Evolutionary conservation across 306 rosid genomes (phyloP), one percentile per base, ranked within the genome.

Genomic region (Cicer chorassanicum): DNA sequence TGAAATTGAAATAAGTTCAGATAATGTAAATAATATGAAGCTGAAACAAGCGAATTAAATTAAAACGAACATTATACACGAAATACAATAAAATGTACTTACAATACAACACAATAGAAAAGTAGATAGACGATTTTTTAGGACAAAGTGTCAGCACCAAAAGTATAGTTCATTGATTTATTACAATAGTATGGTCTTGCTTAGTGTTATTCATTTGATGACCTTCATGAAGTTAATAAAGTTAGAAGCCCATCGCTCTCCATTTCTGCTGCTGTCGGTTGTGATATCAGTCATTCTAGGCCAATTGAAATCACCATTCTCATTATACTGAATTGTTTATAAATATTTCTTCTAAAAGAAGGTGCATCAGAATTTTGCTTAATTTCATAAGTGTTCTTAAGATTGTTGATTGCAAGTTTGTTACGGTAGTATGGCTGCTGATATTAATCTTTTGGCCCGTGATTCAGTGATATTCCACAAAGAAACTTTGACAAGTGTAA

Each of bases 231-330:
- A 29, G 36, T 29, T 29, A 29, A 29, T 29, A 29, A 29, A 29
- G 36, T 29, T 4, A 29, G 5, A 29, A 29, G 36, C 36, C 36
- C 36, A 29, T 29, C 36, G 5, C 36, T 29, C 36, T 29, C 36
- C 36, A 29, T 29, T 4, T 29, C 5, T 29, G 36, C 36, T 29
- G 36, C 36, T 3, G 5, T 29, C 36, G 5, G 36, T 29, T 29
- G 36, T 29, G 36, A 29, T 29, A 29, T 29, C 36, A 29, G 36
- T 29, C 36, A 29, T 29, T 75, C 66, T 53, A 71, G 68, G 61
- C 44, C 59, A 42, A 59, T 56, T 14, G 49, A 62, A 62, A 54
- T 50, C n/a, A 56, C 51, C 51, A 67, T 76, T 77, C 68, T 55
- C 8, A 44, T 8, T 11, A n/a, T 55, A 45, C 15, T 68, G 60